Evolutionary conservation across 2,329 filamentous ascomycete species (phyloP).

Genomic region (Teratosphaeria nubilosa): DNA sequence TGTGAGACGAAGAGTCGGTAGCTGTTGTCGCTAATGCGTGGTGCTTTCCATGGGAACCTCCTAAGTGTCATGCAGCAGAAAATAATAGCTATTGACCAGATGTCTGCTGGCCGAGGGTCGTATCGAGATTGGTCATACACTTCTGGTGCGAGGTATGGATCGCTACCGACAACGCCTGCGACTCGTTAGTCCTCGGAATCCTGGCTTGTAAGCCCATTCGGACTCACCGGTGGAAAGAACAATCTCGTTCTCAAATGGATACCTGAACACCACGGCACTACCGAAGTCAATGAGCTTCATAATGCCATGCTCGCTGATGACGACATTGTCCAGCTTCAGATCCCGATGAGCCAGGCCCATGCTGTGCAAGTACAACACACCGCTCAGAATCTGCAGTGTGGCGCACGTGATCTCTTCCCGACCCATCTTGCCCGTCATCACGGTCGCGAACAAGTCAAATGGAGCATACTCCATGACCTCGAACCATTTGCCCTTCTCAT

Average conservation of each 20-base stretch:
- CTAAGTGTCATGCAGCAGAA: conserved; percentile 97
- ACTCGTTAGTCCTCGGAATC: background rate
- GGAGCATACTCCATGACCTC: conserved; percentile 99
- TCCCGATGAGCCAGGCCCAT: conserved; percentile 93
- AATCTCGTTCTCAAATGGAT: conserved; percentile 87
- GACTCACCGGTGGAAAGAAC: conserved; percentile 68
- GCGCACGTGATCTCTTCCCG: conserved; percentile 83
- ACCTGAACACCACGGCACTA: conserved; percentile 91
- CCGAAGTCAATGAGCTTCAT: conserved; percentile 99
- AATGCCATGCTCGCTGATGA: conserved; percentile 89
- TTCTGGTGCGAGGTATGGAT: conserved; percentile 93
- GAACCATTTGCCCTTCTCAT: conserved; percentile 90
- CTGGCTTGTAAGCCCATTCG: conserved; percentile 1
- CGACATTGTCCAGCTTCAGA: conserved; percentile 93
- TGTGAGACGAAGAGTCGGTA: conserved; percentile 85
- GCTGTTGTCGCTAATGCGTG: conserved; percentile 81
- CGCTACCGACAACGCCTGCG: conserved; percentile 68
- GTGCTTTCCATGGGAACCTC: conserved; percentile 94
- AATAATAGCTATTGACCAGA: conserved; percentile 97
- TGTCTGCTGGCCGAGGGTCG: conserved; percentile 85
- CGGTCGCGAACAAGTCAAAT: conserved; percentile 90
- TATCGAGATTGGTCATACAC: conserved; percentile 92
- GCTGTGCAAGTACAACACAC: conserved; percentile 86
- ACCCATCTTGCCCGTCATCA: conserved; percentile 97
- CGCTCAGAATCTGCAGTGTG: conserved; percentile 89